phyloP scores from a whole-genome alignment of 768 basidiomycete species.

The Termitomyces sp. region DNA sequence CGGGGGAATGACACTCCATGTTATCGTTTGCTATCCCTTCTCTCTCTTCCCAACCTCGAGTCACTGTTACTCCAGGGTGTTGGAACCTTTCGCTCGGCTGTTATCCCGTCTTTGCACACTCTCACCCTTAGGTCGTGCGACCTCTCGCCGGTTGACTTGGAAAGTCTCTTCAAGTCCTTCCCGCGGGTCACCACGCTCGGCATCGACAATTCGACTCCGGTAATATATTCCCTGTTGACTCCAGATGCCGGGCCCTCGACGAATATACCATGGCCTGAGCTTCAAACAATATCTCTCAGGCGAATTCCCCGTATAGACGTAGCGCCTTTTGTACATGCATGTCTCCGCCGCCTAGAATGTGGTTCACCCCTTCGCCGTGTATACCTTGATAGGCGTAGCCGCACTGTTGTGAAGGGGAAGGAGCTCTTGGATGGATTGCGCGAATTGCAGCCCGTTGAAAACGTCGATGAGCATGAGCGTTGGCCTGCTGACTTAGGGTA shows the following conservation, averaged over 20 bases:
- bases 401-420: constrained; percentile 31
- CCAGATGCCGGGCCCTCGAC: constrained; percentile 8
- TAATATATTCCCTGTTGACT: constrained; percentile 29
- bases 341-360: constrained; percentile 23
- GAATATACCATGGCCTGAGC: constrained; percentile 31
- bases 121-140: constrained; percentile 34
- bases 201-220: constrained; percentile 32
- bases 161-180: constrained; percentile 32
- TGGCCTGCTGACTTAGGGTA: constrained; percentile 43
- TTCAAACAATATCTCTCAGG: constrained; percentile 32
- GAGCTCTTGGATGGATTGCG: constrained; percentile 28
- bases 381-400: constrained; percentile 36
- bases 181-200: constrained; percentile 33
- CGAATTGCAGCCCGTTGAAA: constrained; percentile 30
- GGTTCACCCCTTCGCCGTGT: constrained; percentile 22
- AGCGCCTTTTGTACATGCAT: constrained; percentile 29
- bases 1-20: constrained; percentile 33
- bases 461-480: constrained; percentile 16
- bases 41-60: constrained; percentile 36
- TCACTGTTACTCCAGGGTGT: constrained; percentile 33
- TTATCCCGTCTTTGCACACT: constrained; percentile 32
- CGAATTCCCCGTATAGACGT: constrained; percentile 32
- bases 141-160: constrained; percentile 31
- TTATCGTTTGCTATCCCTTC: constrained; percentile 33
- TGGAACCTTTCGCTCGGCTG: constrained; percentile 31